Conservation (phyloP, 2,329 filamentous ascomycete genomes). For the Neofusicoccum laricinum region DNA sequence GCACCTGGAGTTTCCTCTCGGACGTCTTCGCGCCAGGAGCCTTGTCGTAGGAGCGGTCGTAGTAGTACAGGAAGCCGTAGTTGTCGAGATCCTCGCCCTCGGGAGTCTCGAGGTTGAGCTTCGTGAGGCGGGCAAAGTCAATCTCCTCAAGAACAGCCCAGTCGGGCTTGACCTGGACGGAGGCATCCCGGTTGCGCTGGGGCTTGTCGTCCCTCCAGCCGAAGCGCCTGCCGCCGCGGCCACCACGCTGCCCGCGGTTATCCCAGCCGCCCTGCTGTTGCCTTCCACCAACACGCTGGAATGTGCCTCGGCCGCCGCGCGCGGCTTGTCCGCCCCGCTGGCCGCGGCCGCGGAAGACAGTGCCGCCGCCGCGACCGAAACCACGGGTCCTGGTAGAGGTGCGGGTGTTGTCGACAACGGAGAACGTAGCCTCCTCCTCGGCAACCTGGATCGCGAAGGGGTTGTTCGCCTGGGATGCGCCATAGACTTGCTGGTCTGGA, state of each 20-base stretch:
- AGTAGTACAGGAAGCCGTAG: slow-evolving; percentile 98
- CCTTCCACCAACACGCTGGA: slow-evolving; percentile 68
- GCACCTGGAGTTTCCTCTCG: slow-evolving; percentile 80
- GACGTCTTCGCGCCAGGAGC: slow-evolving; percentile 77
- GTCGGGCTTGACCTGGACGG: slow-evolving; percentile 92
- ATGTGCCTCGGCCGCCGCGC: slow-evolving; percentile 67
- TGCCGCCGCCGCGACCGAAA: slow-evolving; percentile 81
- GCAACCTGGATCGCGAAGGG: slow-evolving; percentile 84
- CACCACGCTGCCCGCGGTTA: slow-evolving; percentile 64
- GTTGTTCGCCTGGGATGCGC: slow-evolving; percentile 74
- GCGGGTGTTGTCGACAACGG: slow-evolving; percentile 92
- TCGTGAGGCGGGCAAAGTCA: slow-evolving; percentile 90
- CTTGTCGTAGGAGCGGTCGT: slow-evolving; percentile 95
- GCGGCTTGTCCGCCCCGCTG: slow-evolving; percentile 75
- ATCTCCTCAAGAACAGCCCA: slow-evolving; percentile 98
- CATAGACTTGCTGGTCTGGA: slow-evolving; percentile 93
- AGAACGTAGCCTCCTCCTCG: slow-evolving; percentile 97
- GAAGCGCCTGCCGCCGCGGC: slow-evolving; percentile 78
- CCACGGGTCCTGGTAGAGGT: slow-evolving; percentile 77
- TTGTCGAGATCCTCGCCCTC: slow-evolving; percentile 92
- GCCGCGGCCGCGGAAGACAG: slow-evolving; percentile 76
- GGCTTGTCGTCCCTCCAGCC: slow-evolving; percentile 99
- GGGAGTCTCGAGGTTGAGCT: slow-evolving; percentile 92
- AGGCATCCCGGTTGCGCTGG: slow-evolving; percentile 90
- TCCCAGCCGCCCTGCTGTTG: slow-evolving; percentile 70